Percentiles rank a stretch among this genome's conserved stretches.
Evolutionary conservation across 2,329 filamentous ascomycete species (phyloP).

Genomic region (Cordyceps tenuipes): DNA sequence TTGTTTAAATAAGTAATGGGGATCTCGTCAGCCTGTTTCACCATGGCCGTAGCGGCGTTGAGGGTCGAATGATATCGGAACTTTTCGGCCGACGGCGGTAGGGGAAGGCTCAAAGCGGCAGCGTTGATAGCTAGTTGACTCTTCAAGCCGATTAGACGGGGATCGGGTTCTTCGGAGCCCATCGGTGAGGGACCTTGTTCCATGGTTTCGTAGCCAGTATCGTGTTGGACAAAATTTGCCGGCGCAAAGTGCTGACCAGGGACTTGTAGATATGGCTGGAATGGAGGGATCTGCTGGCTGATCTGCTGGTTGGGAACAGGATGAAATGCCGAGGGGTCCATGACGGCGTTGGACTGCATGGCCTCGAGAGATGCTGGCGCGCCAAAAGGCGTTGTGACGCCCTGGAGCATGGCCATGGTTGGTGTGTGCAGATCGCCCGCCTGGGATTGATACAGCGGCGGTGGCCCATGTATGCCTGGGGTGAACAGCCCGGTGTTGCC

Average conservation of each 20-base stretch:
- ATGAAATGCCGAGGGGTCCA: conserved; percentile 64
- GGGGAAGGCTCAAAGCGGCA: conserved; percentile 34
- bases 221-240: conserved; percentile 71
- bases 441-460: conserved; percentile 72
- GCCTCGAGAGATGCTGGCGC: conserved; percentile 61
- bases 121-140: conserved; percentile 55
- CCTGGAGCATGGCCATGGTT: conserved; percentile 63
- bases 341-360: conserved; percentile 50
- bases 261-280: conserved; percentile 62
- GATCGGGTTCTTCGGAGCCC: conserved; percentile 43
- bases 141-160: conserved; percentile 27
- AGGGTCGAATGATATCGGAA: conserved; percentile 87
- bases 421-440: conserved; percentile 85
- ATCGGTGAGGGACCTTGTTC: conserved; percentile 65
- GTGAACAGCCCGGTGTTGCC: conserved; percentile 80
- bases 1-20: conserved; percentile 98
- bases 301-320: conserved; percentile 45
- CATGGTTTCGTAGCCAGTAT: conserved; percentile 73
- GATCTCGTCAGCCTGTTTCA: conserved; percentile 80
- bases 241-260: conserved; percentile 59
- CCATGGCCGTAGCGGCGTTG: conserved; percentile 94
- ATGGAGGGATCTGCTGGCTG: conserved; percentile 47
- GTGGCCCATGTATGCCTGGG: conserved; percentile 69
- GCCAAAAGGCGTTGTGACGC: conserved; percentile 72
- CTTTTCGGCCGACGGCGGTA: conserved; percentile 53